Conservation (phyloP, 352 stramenopile genomes). For the Pythium rishiriense region DNA sequence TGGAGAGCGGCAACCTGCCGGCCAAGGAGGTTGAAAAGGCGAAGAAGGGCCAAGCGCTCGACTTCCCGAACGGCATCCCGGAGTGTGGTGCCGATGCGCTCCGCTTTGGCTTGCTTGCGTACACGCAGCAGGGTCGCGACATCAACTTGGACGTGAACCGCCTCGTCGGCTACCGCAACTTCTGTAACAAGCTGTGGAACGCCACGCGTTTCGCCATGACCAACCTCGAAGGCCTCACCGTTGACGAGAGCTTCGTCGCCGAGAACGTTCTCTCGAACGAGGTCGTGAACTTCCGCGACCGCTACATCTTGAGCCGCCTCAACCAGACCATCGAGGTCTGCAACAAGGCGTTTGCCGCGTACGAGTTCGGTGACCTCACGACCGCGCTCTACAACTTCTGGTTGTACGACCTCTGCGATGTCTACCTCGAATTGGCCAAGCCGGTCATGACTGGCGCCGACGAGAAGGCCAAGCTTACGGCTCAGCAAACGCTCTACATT, state of each 20-base stretch:
- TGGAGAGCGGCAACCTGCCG: conserved; percentile 97
- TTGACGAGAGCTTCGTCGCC: conserved; percentile 52
- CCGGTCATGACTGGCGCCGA: conserved; percentile 91
- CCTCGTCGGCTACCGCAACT: conserved; percentile 98
- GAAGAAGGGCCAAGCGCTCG: conserved; percentile 95
- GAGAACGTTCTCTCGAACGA: conserved; percentile 65
- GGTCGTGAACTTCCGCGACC: conserved; percentile 66
- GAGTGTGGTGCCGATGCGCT: conserved; percentile 99
- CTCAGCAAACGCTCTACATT: conserved; percentile 84
- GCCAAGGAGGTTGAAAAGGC: conserved; percentile 97
- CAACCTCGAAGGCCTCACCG: conserved; percentile 89
- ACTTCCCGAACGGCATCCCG: conserved; percentile 99
- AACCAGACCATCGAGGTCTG: conserved; percentile 73
- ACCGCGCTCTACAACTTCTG: conserved; percentile 97
- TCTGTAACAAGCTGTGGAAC: conserved; percentile 99
- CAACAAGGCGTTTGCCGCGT: conserved; percentile 88
- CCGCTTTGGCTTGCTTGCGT: conserved; percentile 97
- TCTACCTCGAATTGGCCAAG: conserved; percentile 99
- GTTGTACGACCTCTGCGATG: conserved; percentile 98
- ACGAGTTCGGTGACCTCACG: conserved; percentile 96
- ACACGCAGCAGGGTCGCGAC: conserved; percentile 93
- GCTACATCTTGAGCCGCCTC: conserved; percentile 84
- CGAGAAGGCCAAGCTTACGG: conserved; percentile 67
- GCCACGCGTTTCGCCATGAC: conserved; percentile 97
- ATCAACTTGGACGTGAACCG: conserved; percentile 99